phyloP scores from a whole-genome alignment of 345 rosid species.

The Linum trigynum region DNA sequence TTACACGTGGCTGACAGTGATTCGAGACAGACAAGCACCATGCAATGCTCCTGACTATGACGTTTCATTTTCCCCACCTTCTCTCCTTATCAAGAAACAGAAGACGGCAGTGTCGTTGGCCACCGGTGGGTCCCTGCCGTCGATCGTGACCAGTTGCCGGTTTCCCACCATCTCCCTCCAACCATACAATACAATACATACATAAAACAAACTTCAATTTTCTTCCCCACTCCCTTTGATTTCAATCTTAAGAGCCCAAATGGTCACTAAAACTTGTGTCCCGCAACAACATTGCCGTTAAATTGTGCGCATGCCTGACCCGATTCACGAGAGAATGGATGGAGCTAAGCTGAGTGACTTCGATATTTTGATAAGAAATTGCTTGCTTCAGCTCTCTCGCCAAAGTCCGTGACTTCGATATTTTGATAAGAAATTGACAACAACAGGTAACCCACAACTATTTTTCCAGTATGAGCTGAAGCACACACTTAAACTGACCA shows the following conservation, averaged over 20 bases:
- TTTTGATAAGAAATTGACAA: constrained; percentile 7
- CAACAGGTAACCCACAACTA: background rate
- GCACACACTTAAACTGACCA: too few relatives aligned
- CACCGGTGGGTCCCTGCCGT: constrained; percentile 7
- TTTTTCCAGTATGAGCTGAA: too few relatives aligned
- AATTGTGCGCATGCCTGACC: too few relatives aligned
- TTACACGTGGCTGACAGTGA: constrained; percentile 18
- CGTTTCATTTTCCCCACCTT: background rate
- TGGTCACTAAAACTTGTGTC: too few relatives aligned
- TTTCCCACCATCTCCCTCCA: constrained; percentile 11
- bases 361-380: too few relatives aligned
- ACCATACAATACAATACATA: background rate
- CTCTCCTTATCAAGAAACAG: constrained; percentile 10
- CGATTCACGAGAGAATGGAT: too few relatives aligned
- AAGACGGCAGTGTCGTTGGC: constrained; percentile 20
- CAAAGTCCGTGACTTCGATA: background rate
- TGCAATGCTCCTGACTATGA: constrained; percentile 23
- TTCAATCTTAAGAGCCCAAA: too few relatives aligned
- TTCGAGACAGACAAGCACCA: constrained; percentile 18
- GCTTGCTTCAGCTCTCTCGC: background rate
- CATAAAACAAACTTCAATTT: too few relatives aligned
- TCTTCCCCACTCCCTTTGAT: too few relatives aligned
- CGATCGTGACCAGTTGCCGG: background rate
- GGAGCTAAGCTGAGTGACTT: too few relatives aligned
- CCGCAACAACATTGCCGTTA: too few relatives aligned